These are phyloP conservation scores for Arachnopeziza araneosa DNA, from an alignment of 2,329 filamentous ascomycete species.

Conservation along the genomic window DNA sequence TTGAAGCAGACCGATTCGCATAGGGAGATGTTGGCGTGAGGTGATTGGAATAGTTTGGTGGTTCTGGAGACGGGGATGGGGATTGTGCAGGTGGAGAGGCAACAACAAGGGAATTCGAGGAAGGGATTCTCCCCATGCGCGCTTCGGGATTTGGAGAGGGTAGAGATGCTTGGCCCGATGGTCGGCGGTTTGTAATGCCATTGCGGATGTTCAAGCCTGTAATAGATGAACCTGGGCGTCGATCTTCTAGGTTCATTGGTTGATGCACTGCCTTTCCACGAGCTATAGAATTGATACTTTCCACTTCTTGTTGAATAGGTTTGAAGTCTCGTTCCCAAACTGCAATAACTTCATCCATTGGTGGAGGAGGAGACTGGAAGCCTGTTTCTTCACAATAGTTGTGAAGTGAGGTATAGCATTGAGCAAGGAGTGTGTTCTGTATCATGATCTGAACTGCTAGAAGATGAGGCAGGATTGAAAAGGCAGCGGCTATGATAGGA, in stretches of 20 bases:
- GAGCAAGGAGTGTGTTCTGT: constrained; percentile 70
- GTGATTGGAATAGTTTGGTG: not conserved
- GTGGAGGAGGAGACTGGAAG: constrained; percentile 66
- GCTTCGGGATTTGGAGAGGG: constrained; percentile 20
- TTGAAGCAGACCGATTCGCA: constrained; percentile 23
- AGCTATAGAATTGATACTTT: constrained; percentile 58
- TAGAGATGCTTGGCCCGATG: constrained; percentile 34
- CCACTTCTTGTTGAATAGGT: constrained; percentile 59
- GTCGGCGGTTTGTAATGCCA: constrained; percentile 37
- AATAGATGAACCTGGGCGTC: constrained; percentile 23
- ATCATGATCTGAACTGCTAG: constrained; percentile 66
- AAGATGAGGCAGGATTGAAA: constrained; percentile 68
- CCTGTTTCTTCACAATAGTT: constrained; percentile 64
- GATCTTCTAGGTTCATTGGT: constrained; percentile 36
- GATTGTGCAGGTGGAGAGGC: constrained; percentile 18
- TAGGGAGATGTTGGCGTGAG: constrained; percentile 16
- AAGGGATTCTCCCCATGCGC: constrained; percentile 23
- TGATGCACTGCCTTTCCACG: constrained; percentile 61
- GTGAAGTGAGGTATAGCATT: constrained; percentile 73
- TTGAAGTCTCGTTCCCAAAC: constrained; percentile 60
- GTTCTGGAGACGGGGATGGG: constrained; percentile 17
- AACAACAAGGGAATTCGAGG: constrained; percentile 11
- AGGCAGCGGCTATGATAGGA: constrained; percentile 62
- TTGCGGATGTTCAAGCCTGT: constrained; percentile 30
- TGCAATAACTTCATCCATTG: constrained; percentile 65